Percentiles rank a stretch among this genome's conserved stretches.
Evolutionary conservation across 345 rosid genomes (phyloP).

Genomic region (Chamaenerion angustifolium): DNA sequence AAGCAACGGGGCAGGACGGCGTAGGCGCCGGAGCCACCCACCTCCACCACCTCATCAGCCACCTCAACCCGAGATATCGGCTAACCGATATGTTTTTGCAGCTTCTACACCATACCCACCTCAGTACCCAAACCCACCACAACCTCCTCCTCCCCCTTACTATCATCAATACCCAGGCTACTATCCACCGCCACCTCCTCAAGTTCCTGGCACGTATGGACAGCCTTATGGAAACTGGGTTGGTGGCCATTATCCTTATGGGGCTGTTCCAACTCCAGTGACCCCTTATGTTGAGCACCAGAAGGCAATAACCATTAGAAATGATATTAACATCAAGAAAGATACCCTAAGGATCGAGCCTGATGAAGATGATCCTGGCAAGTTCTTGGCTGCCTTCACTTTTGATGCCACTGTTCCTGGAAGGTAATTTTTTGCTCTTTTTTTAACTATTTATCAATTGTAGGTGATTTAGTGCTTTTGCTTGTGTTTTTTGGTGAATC

Average conservation of each 20-base stretch:
- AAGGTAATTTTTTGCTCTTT: constrained; percentile 12
- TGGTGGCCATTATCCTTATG: constrained; percentile 15
- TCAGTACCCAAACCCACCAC: constrained; percentile 23
- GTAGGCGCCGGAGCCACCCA: constrained; percentile 14
- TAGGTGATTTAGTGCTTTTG: too few species aligned
- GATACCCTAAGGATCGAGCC: constrained; percentile 28
- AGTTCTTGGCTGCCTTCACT: constrained; percentile 28
- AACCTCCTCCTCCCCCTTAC: constrained; percentile 12
- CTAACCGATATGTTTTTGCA: constrained; percentile 24
- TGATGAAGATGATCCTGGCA: constrained; percentile 28
- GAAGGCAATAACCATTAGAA: constrained; percentile 38
- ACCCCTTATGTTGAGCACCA: constrained; percentile 30
- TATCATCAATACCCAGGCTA: constrained; percentile 13
- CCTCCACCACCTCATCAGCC: constrained; percentile 11
- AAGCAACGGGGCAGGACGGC: constrained; percentile 9
- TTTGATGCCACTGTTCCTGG: constrained; percentile 41
- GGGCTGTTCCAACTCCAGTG: constrained; percentile 11
- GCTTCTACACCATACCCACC: constrained; percentile 31
- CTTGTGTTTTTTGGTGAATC: too few species aligned
- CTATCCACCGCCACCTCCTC: constrained; percentile 10
- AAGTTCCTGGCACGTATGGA: constrained; percentile 9
- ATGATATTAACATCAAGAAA: constrained; percentile 38
- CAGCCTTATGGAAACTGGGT: constrained; percentile 18
- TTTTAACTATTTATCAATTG: too few species aligned
- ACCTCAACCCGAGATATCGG: constrained; percentile 12